Base-by-base conservation (phyloP, 257 asterid species). In the Gentiana straminea region DNA sequence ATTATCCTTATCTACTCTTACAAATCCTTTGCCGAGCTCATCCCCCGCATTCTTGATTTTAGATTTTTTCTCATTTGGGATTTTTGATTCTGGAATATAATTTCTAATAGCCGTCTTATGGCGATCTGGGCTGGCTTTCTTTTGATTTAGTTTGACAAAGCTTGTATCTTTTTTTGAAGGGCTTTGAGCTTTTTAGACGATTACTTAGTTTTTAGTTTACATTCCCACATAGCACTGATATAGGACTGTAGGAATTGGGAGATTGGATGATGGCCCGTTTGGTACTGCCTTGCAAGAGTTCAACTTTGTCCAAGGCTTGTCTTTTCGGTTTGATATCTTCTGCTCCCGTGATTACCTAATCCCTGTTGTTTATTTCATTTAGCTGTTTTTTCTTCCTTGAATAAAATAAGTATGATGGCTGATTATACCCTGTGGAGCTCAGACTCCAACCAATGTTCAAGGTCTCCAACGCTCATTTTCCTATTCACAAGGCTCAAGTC, bases 251-350 rank as follows among this genome's bases (percentile, higher is more conserved):
- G 70, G 79, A 46, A 55, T 75, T 67, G 68, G 64, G 66, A 66
- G 77, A 64, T 71, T 69, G 66, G 80, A 49, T 60, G 65, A 91
- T 91, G 95, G 84, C 90, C 70, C 82, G 93, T 64, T 78, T 91
- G 85, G 67, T 91, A 76, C 73, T 87, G 54, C 95, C 94, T 52
- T 79, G 77, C 80, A 83, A 83, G 79, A 82, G 75, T 77, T 75
- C 90, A 49, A 75, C 73, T 77, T 78, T 84, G 43, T 85, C 98
- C 4, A 81, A 74, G 90, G 75, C 83, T 54, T 88, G 94, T 73
- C 84, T 91, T 74, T 62, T 81, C 82, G 93, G 92, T 72, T 83
- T 81, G 68, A 85, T 81, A 77, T 83, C 90, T 64, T 79, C 73
- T 13, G 60, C 90, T 56, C 86, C 93, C 66, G 93, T 91, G 94